Percentiles rank a stretch among this genome's conserved stretches.
Evolutionary conservation across 495 filamentous ascomycete species (phyloP).

Genomic region (Penicillium pulvis): DNA sequence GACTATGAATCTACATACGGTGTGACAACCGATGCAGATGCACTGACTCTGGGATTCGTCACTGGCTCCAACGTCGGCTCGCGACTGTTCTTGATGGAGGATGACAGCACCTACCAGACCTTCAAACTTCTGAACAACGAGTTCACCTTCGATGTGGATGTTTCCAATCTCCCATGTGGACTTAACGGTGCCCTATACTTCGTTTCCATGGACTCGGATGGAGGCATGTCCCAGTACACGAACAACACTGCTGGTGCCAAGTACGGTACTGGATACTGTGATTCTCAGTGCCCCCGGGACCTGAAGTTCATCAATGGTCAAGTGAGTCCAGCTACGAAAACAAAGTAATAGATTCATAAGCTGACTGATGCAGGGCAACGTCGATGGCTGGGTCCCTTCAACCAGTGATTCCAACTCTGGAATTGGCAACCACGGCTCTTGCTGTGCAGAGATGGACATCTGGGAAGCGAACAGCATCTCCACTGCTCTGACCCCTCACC

Average conservation of each 20-base stretch:
- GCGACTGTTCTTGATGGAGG: conserved; percentile 61
- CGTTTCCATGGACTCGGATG: conserved; percentile 63
- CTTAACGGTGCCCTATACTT: conserved; percentile 75
- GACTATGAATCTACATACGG: conserved; percentile 60
- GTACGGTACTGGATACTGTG: conserved; percentile 76
- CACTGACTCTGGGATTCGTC: conserved; percentile 59
- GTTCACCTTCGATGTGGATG: conserved; percentile 70
- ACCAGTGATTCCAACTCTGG: conserved; percentile 62
- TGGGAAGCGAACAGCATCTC: conserved; percentile 70
- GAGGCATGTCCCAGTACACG: conserved; percentile 52
- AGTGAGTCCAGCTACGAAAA: not conserved
- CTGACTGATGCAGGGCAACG: conserved; percentile 35
- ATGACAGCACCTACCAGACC: conserved; percentile 58
- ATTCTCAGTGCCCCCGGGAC: conserved; percentile 70
- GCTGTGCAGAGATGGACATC: conserved; percentile 75
- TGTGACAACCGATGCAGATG: conserved; percentile 52
- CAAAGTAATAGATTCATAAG: not conserved
- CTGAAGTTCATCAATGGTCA: conserved; percentile 68
- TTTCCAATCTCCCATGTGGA: conserved; percentile 65
- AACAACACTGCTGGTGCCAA: conserved; percentile 68
- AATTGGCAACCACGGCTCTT: conserved; percentile 60
- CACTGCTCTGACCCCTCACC: conserved; percentile 62
- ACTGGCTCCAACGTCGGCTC: conserved; percentile 50
- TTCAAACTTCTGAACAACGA: conserved; percentile 62
- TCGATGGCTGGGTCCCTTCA: conserved; percentile 62